phyloP scores from a whole-genome alignment of 257 asterid genomes.

The Capsicum rhomboideum region DNA sequence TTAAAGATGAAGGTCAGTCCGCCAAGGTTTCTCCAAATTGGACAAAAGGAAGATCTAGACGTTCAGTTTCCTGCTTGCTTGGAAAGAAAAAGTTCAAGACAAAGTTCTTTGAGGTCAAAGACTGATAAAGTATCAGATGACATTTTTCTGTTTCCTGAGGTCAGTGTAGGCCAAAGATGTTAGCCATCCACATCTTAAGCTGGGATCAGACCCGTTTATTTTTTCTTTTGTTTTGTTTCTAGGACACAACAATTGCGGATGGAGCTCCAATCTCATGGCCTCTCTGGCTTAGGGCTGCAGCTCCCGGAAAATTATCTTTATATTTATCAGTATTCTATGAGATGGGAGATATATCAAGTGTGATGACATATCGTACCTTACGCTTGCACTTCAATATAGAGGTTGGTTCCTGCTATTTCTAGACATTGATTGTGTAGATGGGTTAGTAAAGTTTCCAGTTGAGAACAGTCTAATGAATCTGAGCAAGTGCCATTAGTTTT shows the following conservation, averaged over 20 bases:
- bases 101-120: constrained; percentile 22
- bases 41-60: constrained; percentile 45
- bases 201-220: background rate
- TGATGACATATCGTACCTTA: constrained; percentile 68
- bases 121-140: constrained; percentile 20
- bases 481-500: background rate
- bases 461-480: background rate
- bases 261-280: constrained; percentile 68
- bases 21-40: constrained; percentile 73
- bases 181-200: constrained; percentile 7
- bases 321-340: constrained; percentile 69
- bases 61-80: constrained; percentile 71
- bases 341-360: constrained; percentile 57
- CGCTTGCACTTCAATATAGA: constrained; percentile 75
- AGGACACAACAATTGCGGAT: constrained; percentile 46
- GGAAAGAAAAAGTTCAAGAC: constrained; percentile 36
- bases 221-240: constrained; percentile 18
- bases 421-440: background rate
- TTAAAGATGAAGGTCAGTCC: constrained; percentile 79
- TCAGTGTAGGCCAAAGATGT: constrained; percentile 21
- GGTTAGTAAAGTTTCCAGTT: background rate
- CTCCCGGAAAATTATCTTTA: constrained; percentile 66
- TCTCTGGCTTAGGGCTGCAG: constrained; percentile 96
- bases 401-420: constrained; percentile 35
- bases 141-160: constrained; percentile 73